phyloP scores from a whole-genome alignment of 768 basidiomycete genomes.

The Pulveroboletus sp. region DNA sequence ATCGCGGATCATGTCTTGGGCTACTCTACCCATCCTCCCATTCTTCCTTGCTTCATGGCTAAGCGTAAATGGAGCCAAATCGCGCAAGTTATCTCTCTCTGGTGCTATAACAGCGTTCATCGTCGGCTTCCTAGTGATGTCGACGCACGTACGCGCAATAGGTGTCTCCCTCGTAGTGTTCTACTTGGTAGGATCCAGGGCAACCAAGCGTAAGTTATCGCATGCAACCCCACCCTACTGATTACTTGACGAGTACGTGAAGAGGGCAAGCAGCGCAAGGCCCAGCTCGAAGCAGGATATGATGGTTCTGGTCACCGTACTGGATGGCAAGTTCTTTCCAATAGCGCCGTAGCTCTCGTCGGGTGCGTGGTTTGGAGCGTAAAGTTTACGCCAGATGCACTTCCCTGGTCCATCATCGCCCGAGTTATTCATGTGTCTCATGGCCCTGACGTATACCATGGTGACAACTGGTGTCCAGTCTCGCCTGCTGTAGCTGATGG shows the following conservation, averaged over 20 bases:
- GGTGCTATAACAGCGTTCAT: slow-evolving; percentile 75
- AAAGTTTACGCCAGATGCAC: slow-evolving; percentile 43
- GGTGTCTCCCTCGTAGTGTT: slow-evolving; percentile 67
- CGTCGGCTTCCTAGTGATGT: slow-evolving; percentile 70
- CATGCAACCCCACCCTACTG: background rate
- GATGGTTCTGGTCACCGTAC: slow-evolving; percentile 69
- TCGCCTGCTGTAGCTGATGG: slow-evolving; percentile 40
- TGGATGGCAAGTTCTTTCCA: slow-evolving; percentile 80
- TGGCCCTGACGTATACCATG: slow-evolving; percentile 31
- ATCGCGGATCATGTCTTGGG: slow-evolving; percentile 13
- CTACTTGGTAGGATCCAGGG: slow-evolving; percentile 75
- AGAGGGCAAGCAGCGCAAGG: slow-evolving; percentile 76
- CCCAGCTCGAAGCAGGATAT: slow-evolving; percentile 72
- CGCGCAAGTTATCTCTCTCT: slow-evolving; percentile 67
- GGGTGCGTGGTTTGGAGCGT: slow-evolving; percentile 63
- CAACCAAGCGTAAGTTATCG: slow-evolving; percentile 65
- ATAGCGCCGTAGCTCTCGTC: slow-evolving; percentile 60
- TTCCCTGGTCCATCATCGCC: slow-evolving; percentile 33
- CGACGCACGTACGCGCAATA: slow-evolving; percentile 60
- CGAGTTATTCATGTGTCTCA: slow-evolving; percentile 9
- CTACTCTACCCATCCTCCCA: slow-evolving; percentile 37
- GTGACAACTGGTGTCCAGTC: slow-evolving; percentile 58
- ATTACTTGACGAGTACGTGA: background rate
- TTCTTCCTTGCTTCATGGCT: slow-evolving; percentile 49
- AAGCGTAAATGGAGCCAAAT: slow-evolving; percentile 64